Conservation (phyloP, 345 rosid genomes). For the Eucalyptus sideroxylon region DNA sequence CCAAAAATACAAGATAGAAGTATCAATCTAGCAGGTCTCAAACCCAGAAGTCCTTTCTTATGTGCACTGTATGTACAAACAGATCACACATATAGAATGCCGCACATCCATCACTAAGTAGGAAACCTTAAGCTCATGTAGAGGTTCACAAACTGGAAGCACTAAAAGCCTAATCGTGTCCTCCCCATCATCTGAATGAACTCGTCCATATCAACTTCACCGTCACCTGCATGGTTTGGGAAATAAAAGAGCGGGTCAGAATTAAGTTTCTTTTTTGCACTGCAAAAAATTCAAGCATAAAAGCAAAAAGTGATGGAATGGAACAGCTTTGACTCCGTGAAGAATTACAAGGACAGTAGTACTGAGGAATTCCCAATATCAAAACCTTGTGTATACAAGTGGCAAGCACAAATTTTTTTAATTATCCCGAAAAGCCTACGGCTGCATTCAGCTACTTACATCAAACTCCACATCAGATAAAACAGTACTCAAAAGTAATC, state of each 20-base stretch:
- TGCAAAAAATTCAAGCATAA: background rate
- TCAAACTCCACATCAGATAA: background rate
- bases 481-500: background rate
- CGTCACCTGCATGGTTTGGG: conserved; percentile 39
- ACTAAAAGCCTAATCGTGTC: conserved; percentile 34
- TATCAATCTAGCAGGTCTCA: background rate
- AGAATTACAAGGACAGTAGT: background rate
- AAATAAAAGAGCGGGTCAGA: background rate
- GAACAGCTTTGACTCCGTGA: background rate
- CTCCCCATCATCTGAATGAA: conserved; percentile 66
- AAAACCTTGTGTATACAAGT: background rate
- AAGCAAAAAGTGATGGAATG: background rate
- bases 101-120: background rate
- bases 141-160: background rate
- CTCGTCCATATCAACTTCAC: conserved; percentile 55
- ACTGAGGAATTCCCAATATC: background rate
- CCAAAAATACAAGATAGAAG: background rate
- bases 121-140: background rate
- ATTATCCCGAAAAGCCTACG: background rate
- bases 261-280: background rate
- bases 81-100: background rate
- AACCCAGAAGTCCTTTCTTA: background rate
- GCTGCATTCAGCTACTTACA: background rate
- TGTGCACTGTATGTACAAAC: background rate
- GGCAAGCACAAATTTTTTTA: background rate